Evolutionary conservation across 495 filamentous ascomycete species (phyloP), one percentile per base, ranked within the genome.

Genomic region (Aspergillus saccharolyticus): DNA sequence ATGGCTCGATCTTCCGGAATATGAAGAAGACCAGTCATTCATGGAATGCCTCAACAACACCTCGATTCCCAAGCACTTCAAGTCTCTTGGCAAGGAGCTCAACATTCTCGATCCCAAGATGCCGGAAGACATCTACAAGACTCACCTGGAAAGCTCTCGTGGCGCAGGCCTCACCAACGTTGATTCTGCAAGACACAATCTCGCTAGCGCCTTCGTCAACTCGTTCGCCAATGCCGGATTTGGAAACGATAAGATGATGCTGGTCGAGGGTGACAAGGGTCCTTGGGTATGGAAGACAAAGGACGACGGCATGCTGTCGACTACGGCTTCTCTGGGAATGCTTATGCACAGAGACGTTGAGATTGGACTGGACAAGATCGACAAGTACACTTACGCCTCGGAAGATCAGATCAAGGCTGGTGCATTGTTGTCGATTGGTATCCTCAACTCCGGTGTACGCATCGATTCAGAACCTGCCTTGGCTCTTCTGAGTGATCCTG

Each of bases 261-360:
- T 97, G 42, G 86, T 89, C 24, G 78, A 83, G 33, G 79, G 74
- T 47, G 85, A 90, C 58, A 91, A 94, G 76, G 85, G 87, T 42
- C 87, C 86, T 58, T 99, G 95, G 95, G 89, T 97, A 3, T 97
- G 91, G 89, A 99, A 97, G 76, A 97, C 95, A 12, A 97, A 97
- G 73, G 92, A 96, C 39, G 92, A 96, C 61, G 92, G 92, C 61
- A 95, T 95, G 93, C 81, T 96, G 72, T 96, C 93, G 18, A 96
- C 93, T 4, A 88, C 93, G 16, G 94, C 94, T 8, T 97, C 94
- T 2, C 72, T 96, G 55, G 94, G 94, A 56, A 90, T 92, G 70
- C 77, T 99, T 21, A 74, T 94, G 54, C 84, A 91, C 64, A 93
- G 94, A 85, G 95, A 97, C 66, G 85, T 96, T 54, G 91, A 96